Base-by-base conservation (phyloP, 2,329 filamentous ascomycete genomes). In the Trichophaea hybrida region DNA sequence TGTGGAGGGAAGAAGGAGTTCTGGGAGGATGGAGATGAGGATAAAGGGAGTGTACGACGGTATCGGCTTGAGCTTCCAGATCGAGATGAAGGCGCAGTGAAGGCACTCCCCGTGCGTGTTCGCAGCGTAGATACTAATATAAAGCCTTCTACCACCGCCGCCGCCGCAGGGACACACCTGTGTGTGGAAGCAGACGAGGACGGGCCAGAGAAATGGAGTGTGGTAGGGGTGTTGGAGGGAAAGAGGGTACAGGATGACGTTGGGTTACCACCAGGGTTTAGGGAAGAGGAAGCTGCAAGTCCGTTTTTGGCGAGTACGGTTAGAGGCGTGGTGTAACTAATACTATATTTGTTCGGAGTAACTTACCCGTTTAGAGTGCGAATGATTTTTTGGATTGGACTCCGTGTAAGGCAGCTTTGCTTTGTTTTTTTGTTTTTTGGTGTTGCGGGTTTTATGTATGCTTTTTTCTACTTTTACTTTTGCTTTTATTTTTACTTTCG, bases 61-160 rank as follows among this genome's bases (percentile, higher is more conserved):
- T 66, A 66, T 46, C 50, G 64, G 8, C 51, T 66, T 12, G 64
- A 58, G 37, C 34, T 66, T 4, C 64, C 64, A n/a, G 61, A 60
- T 5, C 60, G 57, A 58, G 57, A 60, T 8, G 34, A 24, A 13
- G 57, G 53, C 15, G 40, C 10, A 2, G 50, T 34, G 35, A 50
- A 44, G 58, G 17, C 38, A 17, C 32, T 15, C 1, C 40, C 43
- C 12, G 43, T 13, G 15, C 34, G 55, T n/a, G 33, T 38, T 17
- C 15, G 34, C 12, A 38, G 55, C 17, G 49, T 53, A 6, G 49
- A 56, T 6, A 15, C 56, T 12, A 55, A 12, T 12, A 31, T 34
- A 17, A 31, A 31, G 3, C 31, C 32, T 13, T 34, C 58, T 6
- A 15, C 15, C 10, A 24, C 35, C 24, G 32, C 12, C 5, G 6